Evolutionary conservation across 2,329 filamentous ascomycete species (phyloP), one percentile per base, ranked within the genome.

Genomic region (Ceratocystiopsis minuta): DNA sequence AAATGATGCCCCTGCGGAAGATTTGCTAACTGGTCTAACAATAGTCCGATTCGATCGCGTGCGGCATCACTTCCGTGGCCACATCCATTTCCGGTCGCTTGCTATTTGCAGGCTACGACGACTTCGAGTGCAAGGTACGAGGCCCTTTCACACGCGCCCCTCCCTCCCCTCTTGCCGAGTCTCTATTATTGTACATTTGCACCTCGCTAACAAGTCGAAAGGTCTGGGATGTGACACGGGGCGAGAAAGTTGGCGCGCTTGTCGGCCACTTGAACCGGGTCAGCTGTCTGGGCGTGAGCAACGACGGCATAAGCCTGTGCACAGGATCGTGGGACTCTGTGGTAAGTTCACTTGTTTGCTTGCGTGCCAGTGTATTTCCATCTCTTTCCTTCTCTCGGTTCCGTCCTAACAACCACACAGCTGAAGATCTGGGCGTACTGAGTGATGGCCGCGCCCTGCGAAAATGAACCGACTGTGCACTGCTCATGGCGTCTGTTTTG

Each of bases 281-380:
- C 59, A 96, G 88, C 74, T 98, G 90, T 64, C 68, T 98, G 58
- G 90, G 90, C 51, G 90, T 98, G 54, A 96, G 88, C 71, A 96
- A 96, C 61, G 90, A 98, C 58, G 90, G 88, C 49, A 94, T 96
- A 67, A 96, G 88, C 68, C 71, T 98, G 67, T 96, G 90, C 75
- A 98, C 90, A 57, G 90, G 90, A 61, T 98, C 90, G 52, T 98
- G 90, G 90, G 90, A 98, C 67, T 95, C 90, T 55, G 73, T 94
- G 70, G 90, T 96, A n/a, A 28, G n/a, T 40, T 34, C 6, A 2
- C 13, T 34, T 31, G 16, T 32, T n/a, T 36, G 3, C 20, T 36
- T 39, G n/a, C n/a, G n/a, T n/a, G n/a, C n/a, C n/a, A n/a, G n/a
- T 40, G 28, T 13, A 34, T 32, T 42, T 34, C 17, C 17, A 11